phyloP scores from a whole-genome alignment of 495 filamentous ascomycete species.

The Venustampulla echinocandica region DNA sequence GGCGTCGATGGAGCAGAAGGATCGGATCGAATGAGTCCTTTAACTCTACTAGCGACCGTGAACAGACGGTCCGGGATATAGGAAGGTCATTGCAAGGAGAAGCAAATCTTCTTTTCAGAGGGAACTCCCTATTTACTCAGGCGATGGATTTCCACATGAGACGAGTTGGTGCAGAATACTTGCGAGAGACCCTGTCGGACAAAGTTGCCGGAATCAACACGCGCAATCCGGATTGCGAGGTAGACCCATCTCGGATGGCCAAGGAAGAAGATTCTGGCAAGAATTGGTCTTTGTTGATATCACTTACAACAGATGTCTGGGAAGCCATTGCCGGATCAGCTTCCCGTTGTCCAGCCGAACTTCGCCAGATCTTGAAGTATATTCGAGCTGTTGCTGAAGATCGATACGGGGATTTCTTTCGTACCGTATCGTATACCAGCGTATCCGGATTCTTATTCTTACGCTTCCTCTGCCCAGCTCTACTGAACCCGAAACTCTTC shows the following conservation, averaged over 20 bases:
- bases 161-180: slow-evolving; percentile 83
- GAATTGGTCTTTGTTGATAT: slow-evolving; percentile 76
- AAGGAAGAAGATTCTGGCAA: slow-evolving; percentile 65
- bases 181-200: slow-evolving; percentile 80
- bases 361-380: slow-evolving; percentile 83
- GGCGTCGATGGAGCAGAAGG: slow-evolving; percentile 64
- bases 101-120: slow-evolving; percentile 90
- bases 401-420: slow-evolving; percentile 89
- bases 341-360: slow-evolving; percentile 68
- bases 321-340: slow-evolving; percentile 66
- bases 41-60: slow-evolving; percentile 44
- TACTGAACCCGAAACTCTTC: slow-evolving; percentile 94
- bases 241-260: slow-evolving; percentile 73
- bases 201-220: slow-evolving; percentile 81
- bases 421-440: slow-evolving; percentile 89
- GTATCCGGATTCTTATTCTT: slow-evolving; percentile 96
- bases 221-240: slow-evolving; percentile 85
- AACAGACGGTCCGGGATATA: slow-evolving; percentile 52
- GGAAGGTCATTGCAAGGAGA: slow-evolving; percentile 59
- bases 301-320: slow-evolving; percentile 76
- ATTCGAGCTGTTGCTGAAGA: slow-evolving; percentile 92
- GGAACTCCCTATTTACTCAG: slow-evolving; percentile 91
- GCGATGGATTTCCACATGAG: slow-evolving; percentile 93
- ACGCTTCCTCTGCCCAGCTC: slow-evolving; percentile 91
- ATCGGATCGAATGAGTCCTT: slow-evolving; percentile 73